Conservation (phyloP, 208 protist genomes). For the Crithidia mellificae region DNA sequence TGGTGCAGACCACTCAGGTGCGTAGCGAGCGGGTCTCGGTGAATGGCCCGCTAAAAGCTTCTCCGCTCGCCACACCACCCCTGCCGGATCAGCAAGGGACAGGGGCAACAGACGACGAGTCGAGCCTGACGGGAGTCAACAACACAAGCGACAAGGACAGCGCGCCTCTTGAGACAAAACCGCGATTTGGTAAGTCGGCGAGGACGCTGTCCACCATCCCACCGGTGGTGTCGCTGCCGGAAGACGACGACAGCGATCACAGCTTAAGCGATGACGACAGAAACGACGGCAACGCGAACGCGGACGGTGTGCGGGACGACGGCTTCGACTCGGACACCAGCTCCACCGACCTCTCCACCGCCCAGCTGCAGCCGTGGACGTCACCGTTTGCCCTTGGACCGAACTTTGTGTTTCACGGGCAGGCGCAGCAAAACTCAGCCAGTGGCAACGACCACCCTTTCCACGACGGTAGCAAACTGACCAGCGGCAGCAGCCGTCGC, state of each 20-base stretch:
- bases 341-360: conserved; percentile 6
- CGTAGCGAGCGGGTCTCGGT: not conserved
- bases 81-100: not conserved
- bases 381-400: not conserved
- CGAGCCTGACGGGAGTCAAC: not conserved
- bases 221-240: not conserved
- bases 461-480: too few relatives aligned
- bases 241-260: not conserved
- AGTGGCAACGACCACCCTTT: not conserved
- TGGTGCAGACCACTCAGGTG: conserved; percentile 1
- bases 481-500: not conserved
- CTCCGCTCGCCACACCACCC: too few relatives aligned
- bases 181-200: not conserved
- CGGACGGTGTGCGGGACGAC: not conserved
- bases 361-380: conserved; percentile 3
- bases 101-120: not conserved
- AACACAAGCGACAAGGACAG: not conserved
- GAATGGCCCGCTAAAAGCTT: not conserved
- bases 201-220: not conserved
- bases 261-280: not conserved
- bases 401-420: not conserved
- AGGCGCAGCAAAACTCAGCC: too few relatives aligned
- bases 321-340: not conserved
- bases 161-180: not conserved
- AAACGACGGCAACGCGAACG: not conserved